Conservation (phyloP, 345 rosid species). For the Stellera chamaejasme region DNA sequence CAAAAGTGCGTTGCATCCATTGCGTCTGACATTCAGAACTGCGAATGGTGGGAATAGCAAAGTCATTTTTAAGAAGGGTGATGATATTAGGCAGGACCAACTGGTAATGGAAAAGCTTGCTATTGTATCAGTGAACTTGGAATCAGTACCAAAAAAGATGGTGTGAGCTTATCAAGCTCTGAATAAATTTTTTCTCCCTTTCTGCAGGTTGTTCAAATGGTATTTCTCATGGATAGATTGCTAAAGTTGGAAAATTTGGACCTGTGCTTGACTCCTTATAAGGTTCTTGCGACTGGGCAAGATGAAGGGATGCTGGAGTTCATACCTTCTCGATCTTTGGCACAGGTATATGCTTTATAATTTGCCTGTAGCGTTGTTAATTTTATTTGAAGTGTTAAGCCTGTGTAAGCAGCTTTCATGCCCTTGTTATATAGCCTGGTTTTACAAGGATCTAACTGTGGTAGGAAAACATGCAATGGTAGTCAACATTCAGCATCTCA, state of each 20-base stretch:
- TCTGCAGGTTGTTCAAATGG: constrained; percentile 95
- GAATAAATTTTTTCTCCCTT: constrained; percentile 19
- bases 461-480: too few relatives aligned
- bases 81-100: constrained; percentile 98
- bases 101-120: constrained; percentile 39
- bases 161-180: constrained; percentile 7
- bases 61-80: constrained; percentile 95
- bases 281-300: constrained; percentile 95
- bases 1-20: constrained; percentile 86
- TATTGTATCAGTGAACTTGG: constrained; percentile 10
- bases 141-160: not conserved
- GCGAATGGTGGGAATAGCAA: constrained; percentile 70
- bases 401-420: too few relatives aligned
- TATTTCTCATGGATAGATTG: constrained; percentile 95
- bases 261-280: constrained; percentile 81
- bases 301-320: constrained; percentile 99
- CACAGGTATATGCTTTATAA: constrained; percentile 47
- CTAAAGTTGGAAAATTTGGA: constrained; percentile 96
- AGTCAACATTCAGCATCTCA: too few relatives aligned
- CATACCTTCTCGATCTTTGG: constrained; percentile 87
- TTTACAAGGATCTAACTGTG: too few relatives aligned
- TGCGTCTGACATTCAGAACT: constrained; percentile 79
- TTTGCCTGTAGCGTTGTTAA: not conserved
- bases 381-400: too few relatives aligned
- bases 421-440: too few relatives aligned